These are phyloP conservation scores for Neolentinus lepideus DNA, from an alignment of 1,284 basidiomycete species.

Conservation along the genomic window DNA sequence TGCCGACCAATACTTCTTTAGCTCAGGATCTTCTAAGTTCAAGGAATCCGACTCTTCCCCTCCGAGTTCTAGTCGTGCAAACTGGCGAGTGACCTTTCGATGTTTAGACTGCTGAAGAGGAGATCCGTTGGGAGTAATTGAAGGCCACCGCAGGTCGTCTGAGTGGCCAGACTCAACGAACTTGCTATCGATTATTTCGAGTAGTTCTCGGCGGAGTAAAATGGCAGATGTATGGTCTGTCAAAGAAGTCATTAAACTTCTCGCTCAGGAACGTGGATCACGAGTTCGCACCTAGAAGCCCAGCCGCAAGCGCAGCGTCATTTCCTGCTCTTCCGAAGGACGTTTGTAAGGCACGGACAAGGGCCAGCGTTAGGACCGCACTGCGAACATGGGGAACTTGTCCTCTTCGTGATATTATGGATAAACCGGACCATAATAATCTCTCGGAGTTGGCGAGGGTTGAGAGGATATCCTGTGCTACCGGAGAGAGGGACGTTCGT, in stretches of 20 bases:
- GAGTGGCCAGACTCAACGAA: slow-evolving; percentile 31
- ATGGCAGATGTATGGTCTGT: slow-evolving; percentile 65
- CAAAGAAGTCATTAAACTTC: slow-evolving; percentile 2
- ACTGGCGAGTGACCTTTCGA: slow-evolving; percentile 9
- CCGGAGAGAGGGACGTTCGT: slow-evolving; percentile 27
- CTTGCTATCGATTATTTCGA: slow-evolving; percentile 65
- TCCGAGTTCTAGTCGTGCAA: slow-evolving; percentile 17
- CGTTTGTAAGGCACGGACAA: slow-evolving; percentile 71
- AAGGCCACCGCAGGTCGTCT: slow-evolving; percentile 69
- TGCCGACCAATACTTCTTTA: slow-evolving; percentile 55
- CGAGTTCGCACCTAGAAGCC: slow-evolving; percentile 54
- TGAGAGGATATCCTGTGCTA: slow-evolving; percentile 54
- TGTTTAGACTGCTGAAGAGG: slow-evolving; percentile 22
- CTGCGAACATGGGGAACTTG: slow-evolving; percentile 67
- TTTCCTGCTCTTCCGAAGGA: slow-evolving; percentile 60
- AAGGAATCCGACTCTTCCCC: slow-evolving; percentile 29
- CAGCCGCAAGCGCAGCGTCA: slow-evolving; percentile 45
- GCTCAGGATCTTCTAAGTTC: slow-evolving; percentile 27
- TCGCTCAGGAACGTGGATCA: slow-evolving; percentile 3
- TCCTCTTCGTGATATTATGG: slow-evolving; percentile 50
- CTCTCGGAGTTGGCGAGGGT: slow-evolving; percentile 62
- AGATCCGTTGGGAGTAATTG: slow-evolving; percentile 35
- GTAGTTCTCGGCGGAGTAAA: slow-evolving; percentile 74
- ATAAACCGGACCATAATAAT: slow-evolving; percentile 62
- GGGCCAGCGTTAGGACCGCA: slow-evolving; percentile 60